A percentile compares a stretch with the other conserved stretches of the same genome.
phyloP scores from a whole-genome alignment of 1,284 basidiomycete genomes.

The Puccinia horiana region DNA sequence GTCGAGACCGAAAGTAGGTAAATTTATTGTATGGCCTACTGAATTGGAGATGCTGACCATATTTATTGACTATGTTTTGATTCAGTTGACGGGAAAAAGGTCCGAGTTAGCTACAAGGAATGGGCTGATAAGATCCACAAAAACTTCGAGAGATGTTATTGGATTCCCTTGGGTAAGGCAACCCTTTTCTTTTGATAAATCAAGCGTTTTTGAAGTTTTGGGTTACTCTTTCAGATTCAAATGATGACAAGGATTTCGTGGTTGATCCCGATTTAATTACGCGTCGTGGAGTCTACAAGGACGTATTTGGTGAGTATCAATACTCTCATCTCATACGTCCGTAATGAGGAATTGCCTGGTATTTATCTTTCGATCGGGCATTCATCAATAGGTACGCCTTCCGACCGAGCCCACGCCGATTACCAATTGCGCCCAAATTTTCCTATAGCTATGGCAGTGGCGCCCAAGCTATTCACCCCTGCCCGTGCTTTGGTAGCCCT shows the following conservation, averaged over 20 bases:
- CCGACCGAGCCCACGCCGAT: constrained; percentile 87
- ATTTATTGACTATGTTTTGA: constrained; percentile 28
- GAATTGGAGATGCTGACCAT: too few relatives aligned
- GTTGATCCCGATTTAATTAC: constrained; percentile 75
- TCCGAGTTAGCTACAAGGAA: constrained; percentile 79
- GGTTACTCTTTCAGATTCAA: constrained; percentile 64
- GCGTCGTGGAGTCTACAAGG: constrained; percentile 96
- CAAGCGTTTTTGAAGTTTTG: constrained; percentile 20
- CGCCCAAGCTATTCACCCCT: constrained; percentile 87
- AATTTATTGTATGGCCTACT: background rate
- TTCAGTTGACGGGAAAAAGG: constrained; percentile 71
- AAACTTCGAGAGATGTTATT: constrained; percentile 88
- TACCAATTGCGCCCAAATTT: constrained; percentile 69
- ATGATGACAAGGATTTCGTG: constrained; percentile 72
- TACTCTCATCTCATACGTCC: background rate
- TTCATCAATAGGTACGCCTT: constrained; percentile 66
- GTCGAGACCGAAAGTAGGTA: constrained; percentile 75
- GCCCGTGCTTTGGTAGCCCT: constrained; percentile 76
- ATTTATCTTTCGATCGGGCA: background rate
- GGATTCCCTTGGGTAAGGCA: constrained; percentile 74
- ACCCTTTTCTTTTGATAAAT: constrained; percentile 20
- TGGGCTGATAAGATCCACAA: constrained; percentile 82
- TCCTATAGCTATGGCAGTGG: constrained; percentile 88
- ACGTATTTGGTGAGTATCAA: constrained; percentile 69
- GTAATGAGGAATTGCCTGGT: background rate